Base-by-base conservation (phyloP, 345 rosid species). In the Populus nigra region DNA sequence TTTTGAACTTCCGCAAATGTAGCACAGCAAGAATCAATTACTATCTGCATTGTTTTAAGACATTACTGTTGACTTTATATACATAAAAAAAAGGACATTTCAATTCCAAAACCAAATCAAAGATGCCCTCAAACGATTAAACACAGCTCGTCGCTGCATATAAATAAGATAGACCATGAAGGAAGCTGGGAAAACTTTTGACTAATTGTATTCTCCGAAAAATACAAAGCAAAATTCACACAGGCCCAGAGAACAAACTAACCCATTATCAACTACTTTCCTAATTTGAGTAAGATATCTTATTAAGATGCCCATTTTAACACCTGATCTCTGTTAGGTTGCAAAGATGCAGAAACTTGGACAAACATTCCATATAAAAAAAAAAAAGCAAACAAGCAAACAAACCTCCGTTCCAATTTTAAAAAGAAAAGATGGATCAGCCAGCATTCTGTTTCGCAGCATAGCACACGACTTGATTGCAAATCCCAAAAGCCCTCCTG, bases 401-500 rank as follows among this genome's bases (percentile, higher is more conserved):
- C 87, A 80, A 68, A 91, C 99, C 99, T 93, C 99, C 27, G 91
- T 84, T 73, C 97, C 98, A 76, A 96, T 86, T 85, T 96, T 94
- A 84, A 96, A 96, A 71, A 96, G 97, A 77, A 95, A 93, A 55
- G 98, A 94, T 45, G 98, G 97, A 83, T 96, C 99, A 71, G 93
- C 98, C 81, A 93, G 76, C 98, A 96, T 91, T 78, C 99, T 83
- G 73, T 92, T 90, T 1, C 98, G 93, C 50, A 93, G 90, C 92
- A 96, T 85, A 41, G 88, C 71, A 86, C 96, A 90, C 1, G 90
- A 87, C 80, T 85, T 87, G 86, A 92, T 86, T 20, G 84, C 79
- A 81, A 89, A 88, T n/a, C 93, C 90, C 47, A 96, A 80, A 5
- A 89, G 84, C 88, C 99, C 89, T 27, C 65, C 83, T 20, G 94